Evolutionary conservation across 1,284 basidiomycete genomes (phyloP), one percentile per base, ranked within the genome.

Genomic region (Cerrena zonata): DNA sequence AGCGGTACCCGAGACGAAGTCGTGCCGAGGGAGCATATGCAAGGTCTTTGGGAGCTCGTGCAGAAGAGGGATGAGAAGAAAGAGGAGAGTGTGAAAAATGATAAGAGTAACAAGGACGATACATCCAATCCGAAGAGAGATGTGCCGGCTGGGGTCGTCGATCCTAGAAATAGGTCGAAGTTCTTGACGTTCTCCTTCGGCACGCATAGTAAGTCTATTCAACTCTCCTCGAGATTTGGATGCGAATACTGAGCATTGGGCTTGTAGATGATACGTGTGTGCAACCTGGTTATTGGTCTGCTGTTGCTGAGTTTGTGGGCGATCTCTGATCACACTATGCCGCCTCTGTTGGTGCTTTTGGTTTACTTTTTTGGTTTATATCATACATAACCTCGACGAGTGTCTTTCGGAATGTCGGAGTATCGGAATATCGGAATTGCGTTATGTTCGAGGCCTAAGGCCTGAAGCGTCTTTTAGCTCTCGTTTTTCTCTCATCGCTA

Each of bases 21-120:
- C 12, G 90, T 98, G 0, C 93, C 92, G 1, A 82, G 78, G 10
- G 70, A 78, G 48, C 93, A 97, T 59, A 97, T 98, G 94, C 73
- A 76, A 19, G 76, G 77, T 1, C 73, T 97, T 1, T 89, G 82
- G 76, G 76, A 80, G 54, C 72, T 83, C 41, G 72, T 83, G 12
- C 69, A 74, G 18, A 76, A 73, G 58, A 72, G 76, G 44, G 78
- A 53, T 12, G 52, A 50, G 15, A 42, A 30, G 41, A 13, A n/a
- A 5, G 10, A n/a, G 19, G 3, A 7, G 39, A 22, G 39, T 34
- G 43, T 13, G 21, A n/a, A n/a, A 18, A 27, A 45, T 18, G 41
- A 48, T 2, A 26, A n/a, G 48, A n/a, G 27, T 43, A 36, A 25
- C 37, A 21, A 21, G 36, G 24, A 44, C 41, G 40, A 18, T 21